Evolutionary conservation across 106 monocot genomes (phyloP), one percentile per base, ranked within the genome.

Genomic region (Platanthera guangdongensis): DNA sequence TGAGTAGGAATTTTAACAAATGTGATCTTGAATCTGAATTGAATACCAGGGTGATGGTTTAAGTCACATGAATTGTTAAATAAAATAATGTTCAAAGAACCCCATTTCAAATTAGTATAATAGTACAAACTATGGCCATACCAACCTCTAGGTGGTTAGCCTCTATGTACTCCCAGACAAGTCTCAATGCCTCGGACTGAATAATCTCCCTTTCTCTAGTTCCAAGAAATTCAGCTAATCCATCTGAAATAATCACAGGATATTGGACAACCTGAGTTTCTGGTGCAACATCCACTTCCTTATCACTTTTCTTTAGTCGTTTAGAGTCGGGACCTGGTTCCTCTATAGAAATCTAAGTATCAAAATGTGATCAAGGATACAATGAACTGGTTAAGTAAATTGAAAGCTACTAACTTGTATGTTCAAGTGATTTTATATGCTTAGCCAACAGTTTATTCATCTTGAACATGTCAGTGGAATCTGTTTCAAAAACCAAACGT

Each of bases 381-480:
- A 48, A 63, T 18, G 14, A 6, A 45, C 12, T 48, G 11, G 5
- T 30, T 12, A 5, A n/a, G 19, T 22, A 3, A 78, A 28, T 15
- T 22, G 6, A 68, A 14, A 47, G 46, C 14, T 45, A 46, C 85
- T 74, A 81, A 95, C 95, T 88, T 82, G 83, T 65, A 6, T 80
- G 71, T 39, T 85, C 90, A 73, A 95, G 88, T 52, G 92, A 70
- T 49, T 80, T 75, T 52, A 95, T 95, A 85, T 95, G 95, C 80
- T 95, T 95, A 57, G 92, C 81, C 50, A 95, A 75, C 30, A 95
- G 85, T 83, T 95, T 95, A 68, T 95, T 95, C 95, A 95, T 95
- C 83, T 92, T 88, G 74, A 95, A 95, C 95, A 95, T 95, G 82
- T 95, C 95, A 79, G 95, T 95, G 72, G 86, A 86, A 76, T 95